Conservation (phyloP, 176 grass and related monocot genomes). For the Leersia perrieri region DNA sequence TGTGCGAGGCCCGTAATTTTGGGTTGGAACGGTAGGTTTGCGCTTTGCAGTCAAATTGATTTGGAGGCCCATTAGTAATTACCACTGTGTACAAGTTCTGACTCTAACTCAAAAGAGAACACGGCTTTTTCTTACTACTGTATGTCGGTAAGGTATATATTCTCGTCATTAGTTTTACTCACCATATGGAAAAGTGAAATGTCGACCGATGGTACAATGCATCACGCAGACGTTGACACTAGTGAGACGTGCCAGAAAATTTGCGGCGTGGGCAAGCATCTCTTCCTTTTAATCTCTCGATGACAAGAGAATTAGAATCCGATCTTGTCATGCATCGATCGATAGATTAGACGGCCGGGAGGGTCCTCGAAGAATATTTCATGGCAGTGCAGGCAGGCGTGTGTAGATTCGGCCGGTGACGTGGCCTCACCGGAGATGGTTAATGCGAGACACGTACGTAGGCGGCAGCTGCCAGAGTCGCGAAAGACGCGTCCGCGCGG, state of each 20-base stretch:
- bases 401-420: neutral
- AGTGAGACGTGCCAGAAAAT: neutral
- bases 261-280: neutral
- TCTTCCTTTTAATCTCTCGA: neutral
- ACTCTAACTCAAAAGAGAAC: too few species aligned
- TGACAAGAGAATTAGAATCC: conserved; percentile 25
- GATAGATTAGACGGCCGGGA: neutral
- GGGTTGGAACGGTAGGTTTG: too few species aligned
- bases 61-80: too few species aligned
- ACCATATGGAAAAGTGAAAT: neutral
- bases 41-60: too few species aligned
- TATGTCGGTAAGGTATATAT: neutral
- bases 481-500: neutral
- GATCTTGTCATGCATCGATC: neutral
- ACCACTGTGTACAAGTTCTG: too few species aligned
- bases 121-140: too few species aligned
- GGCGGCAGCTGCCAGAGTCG: neutral
- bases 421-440: neutral
- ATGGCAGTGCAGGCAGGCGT: neutral
- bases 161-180: neutral
- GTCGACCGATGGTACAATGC: neutral
- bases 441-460: conserved; percentile 20
- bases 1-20: too few species aligned
- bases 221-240: neutral
- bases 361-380: conserved; percentile 19